These are phyloP conservation scores for Tolypocladium nubicola DNA, from an alignment of 2,329 filamentous ascomycete species.

Conservation along the genomic window DNA sequence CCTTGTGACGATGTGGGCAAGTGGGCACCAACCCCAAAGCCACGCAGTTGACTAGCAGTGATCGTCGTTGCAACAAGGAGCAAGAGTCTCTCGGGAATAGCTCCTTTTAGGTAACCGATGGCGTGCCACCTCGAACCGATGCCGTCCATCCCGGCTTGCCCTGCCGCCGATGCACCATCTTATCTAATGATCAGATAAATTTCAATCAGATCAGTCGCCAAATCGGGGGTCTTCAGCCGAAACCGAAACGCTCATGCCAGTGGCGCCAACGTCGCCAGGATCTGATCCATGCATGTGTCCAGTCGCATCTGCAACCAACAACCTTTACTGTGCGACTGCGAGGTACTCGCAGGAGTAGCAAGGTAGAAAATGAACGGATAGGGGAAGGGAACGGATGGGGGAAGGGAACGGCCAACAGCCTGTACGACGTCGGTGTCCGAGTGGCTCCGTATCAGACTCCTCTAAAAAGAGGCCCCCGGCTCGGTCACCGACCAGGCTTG, in stretches of 20 bases:
- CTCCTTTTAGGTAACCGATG: background rate
- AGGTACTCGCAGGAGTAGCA: background rate
- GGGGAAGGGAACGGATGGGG: background rate
- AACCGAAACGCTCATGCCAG: background rate
- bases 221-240: background rate
- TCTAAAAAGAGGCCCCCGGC: background rate
- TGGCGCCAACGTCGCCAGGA: background rate
- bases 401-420: background rate
- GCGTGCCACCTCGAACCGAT: background rate
- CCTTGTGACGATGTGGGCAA: background rate
- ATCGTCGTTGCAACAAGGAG: background rate
- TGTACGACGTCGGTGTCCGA: background rate
- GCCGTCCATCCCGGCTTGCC: background rate
- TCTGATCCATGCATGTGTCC: background rate
- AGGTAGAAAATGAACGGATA: background rate
- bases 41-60: background rate
- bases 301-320: background rate
- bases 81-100: background rate
- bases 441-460: background rate
- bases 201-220: background rate
- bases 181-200: background rate
- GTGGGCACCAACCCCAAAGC: background rate
- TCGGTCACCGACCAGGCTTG: background rate
- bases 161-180: background rate
- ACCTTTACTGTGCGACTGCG: background rate